Percentiles rank a stretch among this genome's conserved stretches.
phyloP scores from a whole-genome alignment of 305 asterid species.

The Plantago rigida region DNA sequence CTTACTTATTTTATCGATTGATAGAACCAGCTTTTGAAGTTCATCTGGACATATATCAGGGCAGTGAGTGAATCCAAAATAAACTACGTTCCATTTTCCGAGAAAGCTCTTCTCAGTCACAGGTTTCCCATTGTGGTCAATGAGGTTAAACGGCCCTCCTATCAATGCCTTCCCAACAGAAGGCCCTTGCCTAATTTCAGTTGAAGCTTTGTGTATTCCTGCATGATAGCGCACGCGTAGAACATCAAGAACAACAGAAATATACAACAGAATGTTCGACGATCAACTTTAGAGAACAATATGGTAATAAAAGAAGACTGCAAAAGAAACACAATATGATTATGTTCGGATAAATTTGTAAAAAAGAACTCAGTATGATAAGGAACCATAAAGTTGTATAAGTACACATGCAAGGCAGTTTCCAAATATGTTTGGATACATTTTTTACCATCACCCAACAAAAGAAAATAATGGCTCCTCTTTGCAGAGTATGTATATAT shows the following conservation, averaged over 20 bases:
- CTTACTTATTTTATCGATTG: slow-evolving; percentile 79
- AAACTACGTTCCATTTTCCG: slow-evolving; percentile 74
- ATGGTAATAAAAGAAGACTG: background rate
- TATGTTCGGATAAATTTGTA: background rate
- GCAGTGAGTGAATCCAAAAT: slow-evolving; percentile 93
- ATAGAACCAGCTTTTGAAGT: slow-evolving; percentile 71
- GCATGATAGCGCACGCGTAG: slow-evolving; percentile 24
- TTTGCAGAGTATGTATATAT: background rate
- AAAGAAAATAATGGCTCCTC: background rate
- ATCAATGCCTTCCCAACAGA: slow-evolving; percentile 83
- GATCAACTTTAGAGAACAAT: background rate
- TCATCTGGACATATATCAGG: slow-evolving; percentile 98
- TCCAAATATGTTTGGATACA: too few species aligned
- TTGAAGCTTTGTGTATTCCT: slow-evolving; percentile 59
- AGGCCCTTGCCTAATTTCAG: slow-evolving; percentile 60
- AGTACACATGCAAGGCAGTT: too few species aligned
- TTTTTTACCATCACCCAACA: background rate
- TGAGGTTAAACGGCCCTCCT: slow-evolving; percentile 83
- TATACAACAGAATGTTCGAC: background rate
- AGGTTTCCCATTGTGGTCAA: slow-evolving; percentile 75
- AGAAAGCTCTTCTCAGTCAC: slow-evolving; percentile 65
- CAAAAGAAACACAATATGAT: background rate
- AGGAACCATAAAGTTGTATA: too few species aligned
- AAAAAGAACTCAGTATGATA: too few species aligned
- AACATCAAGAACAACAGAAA: background rate